Conservation (phyloP, 2,329 filamentous ascomycete species). For the Xylaria multiplex region DNA sequence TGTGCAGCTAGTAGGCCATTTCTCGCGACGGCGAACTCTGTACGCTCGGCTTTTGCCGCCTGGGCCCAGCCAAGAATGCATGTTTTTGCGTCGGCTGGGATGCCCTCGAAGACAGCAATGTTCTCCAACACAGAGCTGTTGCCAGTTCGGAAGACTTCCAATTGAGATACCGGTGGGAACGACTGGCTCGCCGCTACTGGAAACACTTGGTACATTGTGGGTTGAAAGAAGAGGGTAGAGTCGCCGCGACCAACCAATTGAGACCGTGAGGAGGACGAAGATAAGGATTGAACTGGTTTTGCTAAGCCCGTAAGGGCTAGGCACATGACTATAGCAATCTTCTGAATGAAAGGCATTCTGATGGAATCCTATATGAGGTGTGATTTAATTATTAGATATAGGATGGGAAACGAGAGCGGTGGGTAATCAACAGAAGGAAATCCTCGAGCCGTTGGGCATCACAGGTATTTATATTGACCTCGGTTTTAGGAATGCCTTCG, state of each 20-base stretch:
- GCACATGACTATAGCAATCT: background rate
- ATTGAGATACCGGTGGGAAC: slow-evolving; percentile 26
- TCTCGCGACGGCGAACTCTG: slow-evolving; percentile 50
- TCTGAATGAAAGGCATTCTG: slow-evolving; percentile 25
- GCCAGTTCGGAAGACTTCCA: slow-evolving; percentile 28
- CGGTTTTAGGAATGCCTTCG: background rate
- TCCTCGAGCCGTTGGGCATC: background rate
- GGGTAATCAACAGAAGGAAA: background rate
- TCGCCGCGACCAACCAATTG: background rate
- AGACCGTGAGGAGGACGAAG: background rate
- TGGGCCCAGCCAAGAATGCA: slow-evolving; percentile 50
- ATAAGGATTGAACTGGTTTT: background rate
- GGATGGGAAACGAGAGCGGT: background rate
- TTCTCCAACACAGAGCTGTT: slow-evolving; percentile 46
- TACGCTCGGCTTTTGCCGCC: slow-evolving; percentile 51
- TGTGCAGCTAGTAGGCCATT: slow-evolving; percentile 42
- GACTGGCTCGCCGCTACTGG: slow-evolving; percentile 32
- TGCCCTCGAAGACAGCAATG: slow-evolving; percentile 48
- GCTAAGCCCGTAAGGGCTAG: slow-evolving; percentile 16
- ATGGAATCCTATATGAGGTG: background rate
- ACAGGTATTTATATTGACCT: slow-evolving; percentile 28
- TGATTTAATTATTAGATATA: background rate
- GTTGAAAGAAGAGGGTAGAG: slow-evolving; percentile 31
- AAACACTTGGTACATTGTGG: slow-evolving; percentile 43
- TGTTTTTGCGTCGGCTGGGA: slow-evolving; percentile 44